Evolutionary conservation across 2,329 filamentous ascomycete species (phyloP).

Genomic region (Claviceps arundinis): DNA sequence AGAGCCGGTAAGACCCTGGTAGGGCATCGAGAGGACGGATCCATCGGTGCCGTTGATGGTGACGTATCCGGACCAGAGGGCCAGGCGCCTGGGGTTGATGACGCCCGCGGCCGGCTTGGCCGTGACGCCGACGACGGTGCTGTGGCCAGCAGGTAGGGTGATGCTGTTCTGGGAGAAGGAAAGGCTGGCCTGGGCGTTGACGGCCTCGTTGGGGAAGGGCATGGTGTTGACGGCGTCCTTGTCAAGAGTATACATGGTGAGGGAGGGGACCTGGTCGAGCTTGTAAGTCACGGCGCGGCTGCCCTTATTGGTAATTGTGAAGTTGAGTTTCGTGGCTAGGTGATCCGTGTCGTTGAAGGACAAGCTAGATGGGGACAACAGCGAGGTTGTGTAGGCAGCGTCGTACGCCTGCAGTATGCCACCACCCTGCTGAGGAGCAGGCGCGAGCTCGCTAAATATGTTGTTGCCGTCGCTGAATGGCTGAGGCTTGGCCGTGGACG

Average conservation of each 20-base stretch:
- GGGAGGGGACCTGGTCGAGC: constrained; percentile 33
- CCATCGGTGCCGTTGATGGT: constrained; percentile 26
- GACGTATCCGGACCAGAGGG: constrained; percentile 30
- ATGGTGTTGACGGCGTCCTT: constrained; percentile 21
- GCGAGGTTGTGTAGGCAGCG: constrained; percentile 38
- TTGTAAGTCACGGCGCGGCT: constrained; percentile 35
- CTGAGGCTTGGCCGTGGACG: constrained; percentile 35
- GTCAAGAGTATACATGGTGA: constrained; percentile 38
- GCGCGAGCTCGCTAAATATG: constrained; percentile 29
- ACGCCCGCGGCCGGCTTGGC: constrained; percentile 25
- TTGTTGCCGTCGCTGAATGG: constrained; percentile 29
- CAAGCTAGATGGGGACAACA: constrained; percentile 40
- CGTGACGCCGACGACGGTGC: constrained; percentile 31
- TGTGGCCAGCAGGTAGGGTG: constrained; percentile 27
- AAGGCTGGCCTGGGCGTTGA: constrained; percentile 26
- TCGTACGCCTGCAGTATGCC: constrained; percentile 48
- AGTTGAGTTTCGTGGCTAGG: constrained; percentile 32
- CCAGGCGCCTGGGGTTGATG: constrained; percentile 22
- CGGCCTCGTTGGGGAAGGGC: constrained; percentile 32
- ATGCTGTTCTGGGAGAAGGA: constrained; percentile 28
- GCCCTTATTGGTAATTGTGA: constrained; percentile 43
- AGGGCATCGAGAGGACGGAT: constrained; percentile 23
- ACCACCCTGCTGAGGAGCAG: constrained; percentile 46
- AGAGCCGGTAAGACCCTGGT: constrained; percentile 24
- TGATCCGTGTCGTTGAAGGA: constrained; percentile 51